Evolutionary conservation across 2,329 filamentous ascomycete genomes (phyloP).

Genomic region (Aspergillus sp.): DNA sequence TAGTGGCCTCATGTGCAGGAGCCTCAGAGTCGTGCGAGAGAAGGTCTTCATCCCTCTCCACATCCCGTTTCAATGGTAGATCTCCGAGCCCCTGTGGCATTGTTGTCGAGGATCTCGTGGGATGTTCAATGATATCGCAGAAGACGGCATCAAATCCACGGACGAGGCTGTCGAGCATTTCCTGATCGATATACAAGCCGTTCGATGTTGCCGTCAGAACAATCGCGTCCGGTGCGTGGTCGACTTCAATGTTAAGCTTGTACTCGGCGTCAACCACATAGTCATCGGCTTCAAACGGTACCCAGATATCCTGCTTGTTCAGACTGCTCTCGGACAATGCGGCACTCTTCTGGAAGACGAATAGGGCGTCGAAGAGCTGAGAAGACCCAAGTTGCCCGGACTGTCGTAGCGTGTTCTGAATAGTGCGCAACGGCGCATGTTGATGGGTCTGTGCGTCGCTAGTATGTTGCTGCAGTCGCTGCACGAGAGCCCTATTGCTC

Average conservation of each 20-base stretch:
- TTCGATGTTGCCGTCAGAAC: constrained; percentile 23
- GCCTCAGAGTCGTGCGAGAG: background rate
- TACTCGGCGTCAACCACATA: constrained; percentile 28
- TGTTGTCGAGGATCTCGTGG: constrained; percentile 23
- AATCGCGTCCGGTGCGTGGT: constrained; percentile 25
- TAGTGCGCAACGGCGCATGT: constrained; percentile 51
- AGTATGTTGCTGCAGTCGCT: constrained; percentile 47
- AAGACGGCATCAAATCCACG: constrained; percentile 21
- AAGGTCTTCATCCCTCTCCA: background rate
- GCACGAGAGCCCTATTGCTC: constrained; percentile 41
- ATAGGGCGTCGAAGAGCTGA: constrained; percentile 50
- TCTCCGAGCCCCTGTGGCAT: constrained; percentile 23
- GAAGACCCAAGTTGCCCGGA: constrained; percentile 28
- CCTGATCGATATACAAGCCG: constrained; percentile 22
- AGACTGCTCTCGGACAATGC: constrained; percentile 13
- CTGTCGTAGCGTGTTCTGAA: constrained; percentile 49
- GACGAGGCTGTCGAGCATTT: constrained; percentile 19
- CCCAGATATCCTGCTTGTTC: constrained; percentile 25
- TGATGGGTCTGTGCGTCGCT: constrained; percentile 48
- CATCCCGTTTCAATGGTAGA: constrained; percentile 20
- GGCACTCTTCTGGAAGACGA: constrained; percentile 51
- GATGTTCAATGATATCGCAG: constrained; percentile 29
- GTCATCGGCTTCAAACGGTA: constrained; percentile 20
- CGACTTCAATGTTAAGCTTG: constrained; percentile 32
- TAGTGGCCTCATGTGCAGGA: constrained; percentile 17